Evolutionary conservation across 1,284 basidiomycete species (phyloP).

Genomic region (Cutaneotrichosporon mucoides): DNA sequence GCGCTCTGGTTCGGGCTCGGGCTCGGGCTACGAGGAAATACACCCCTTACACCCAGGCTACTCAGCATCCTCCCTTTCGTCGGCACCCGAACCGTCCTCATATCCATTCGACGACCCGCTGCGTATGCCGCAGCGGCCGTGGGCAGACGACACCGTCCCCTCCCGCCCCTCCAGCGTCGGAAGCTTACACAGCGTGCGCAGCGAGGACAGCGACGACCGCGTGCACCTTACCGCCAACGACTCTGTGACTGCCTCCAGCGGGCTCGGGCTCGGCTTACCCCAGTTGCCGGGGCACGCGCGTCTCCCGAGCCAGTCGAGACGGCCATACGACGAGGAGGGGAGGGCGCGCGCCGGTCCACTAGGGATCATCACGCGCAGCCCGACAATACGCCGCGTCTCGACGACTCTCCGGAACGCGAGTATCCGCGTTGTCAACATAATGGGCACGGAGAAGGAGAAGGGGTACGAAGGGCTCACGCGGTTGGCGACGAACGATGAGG

Average conservation of each 20-base stretch:
- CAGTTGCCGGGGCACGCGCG: not conserved
- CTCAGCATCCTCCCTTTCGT: too few species aligned
- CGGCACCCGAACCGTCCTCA: not conserved
- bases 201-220: not conserved
- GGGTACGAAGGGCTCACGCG: conserved; percentile 9
- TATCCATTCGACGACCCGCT: not conserved
- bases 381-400: conserved; percentile 38
- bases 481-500: not conserved
- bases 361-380: conserved; percentile 24
- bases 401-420: conserved; percentile 51
- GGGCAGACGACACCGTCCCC: not conserved
- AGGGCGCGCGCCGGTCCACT: conserved; percentile 10
- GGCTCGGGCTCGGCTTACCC: not conserved
- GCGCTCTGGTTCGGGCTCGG: too few species aligned
- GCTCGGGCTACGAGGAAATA: too few species aligned
- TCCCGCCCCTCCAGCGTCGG: not conserved
- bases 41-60: too few species aligned
- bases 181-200: not conserved
- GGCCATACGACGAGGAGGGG: conserved; percentile 27
- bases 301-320: not conserved
- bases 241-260: too few species aligned
- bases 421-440: conserved; percentile 64
- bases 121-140: not conserved
- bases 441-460: conserved; percentile 56
- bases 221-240: not conserved